A percentile compares a stretch with the other conserved stretches of the same genome.
Evolutionary conservation across 2,329 filamentous ascomycete genomes (phyloP).

Genomic region (Alternaria arborescens): DNA sequence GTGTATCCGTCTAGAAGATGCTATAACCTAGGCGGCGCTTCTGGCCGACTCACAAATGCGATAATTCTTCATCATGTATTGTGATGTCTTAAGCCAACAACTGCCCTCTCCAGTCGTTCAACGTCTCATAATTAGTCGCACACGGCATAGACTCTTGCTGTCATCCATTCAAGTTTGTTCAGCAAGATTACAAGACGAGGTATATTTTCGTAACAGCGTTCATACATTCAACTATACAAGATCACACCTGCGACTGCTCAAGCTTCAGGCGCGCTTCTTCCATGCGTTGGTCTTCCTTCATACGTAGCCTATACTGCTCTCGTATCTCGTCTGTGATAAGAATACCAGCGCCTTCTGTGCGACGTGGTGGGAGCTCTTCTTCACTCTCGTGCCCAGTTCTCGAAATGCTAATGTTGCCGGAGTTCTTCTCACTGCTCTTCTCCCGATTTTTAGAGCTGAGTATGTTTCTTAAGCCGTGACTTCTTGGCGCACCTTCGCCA

Average conservation of each 20-base stretch:
- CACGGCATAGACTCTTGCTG: background rate
- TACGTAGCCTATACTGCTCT: constrained; percentile 7
- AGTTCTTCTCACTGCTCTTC: constrained; percentile 11
- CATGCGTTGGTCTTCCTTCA: constrained; percentile 10
- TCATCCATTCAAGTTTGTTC: background rate
- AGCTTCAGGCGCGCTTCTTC: constrained; percentile 2
- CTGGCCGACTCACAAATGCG: background rate
- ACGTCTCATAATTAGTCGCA: background rate
- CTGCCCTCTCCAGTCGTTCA: background rate
- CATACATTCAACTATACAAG: too few relatives aligned
- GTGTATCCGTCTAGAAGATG: background rate
- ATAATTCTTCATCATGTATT: background rate
- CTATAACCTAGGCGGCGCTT: background rate
- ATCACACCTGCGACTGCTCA: background rate
- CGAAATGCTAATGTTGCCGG: constrained; percentile 10
- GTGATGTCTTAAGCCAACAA: background rate
- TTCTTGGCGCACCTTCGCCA: background rate
- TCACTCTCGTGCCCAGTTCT: constrained; percentile 15
- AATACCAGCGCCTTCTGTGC: constrained; percentile 11
- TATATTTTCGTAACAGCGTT: background rate
- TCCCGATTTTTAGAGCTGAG: constrained; percentile 14
- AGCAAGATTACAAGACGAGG: background rate
- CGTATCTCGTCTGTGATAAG: constrained; percentile 13
- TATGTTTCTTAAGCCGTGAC: constrained; percentile 17
- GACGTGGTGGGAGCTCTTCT: constrained; percentile 21